These are phyloP conservation scores for Mycena latifolia DNA, from an alignment of 768 basidiomycete genomes.

Conservation along the genomic window DNA sequence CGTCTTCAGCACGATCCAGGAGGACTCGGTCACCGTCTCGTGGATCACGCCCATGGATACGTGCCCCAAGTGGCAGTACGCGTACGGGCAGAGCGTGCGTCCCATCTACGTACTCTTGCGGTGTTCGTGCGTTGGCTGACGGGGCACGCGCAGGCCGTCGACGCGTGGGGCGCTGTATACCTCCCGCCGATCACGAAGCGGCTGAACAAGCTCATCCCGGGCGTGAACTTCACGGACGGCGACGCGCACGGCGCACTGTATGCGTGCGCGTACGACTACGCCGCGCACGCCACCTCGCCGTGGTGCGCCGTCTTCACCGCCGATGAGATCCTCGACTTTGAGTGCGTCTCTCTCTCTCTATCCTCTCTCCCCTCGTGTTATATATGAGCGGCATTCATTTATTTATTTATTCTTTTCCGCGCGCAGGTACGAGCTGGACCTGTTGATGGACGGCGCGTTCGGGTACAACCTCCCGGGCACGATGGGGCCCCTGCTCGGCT, in stretches of 20 bases:
- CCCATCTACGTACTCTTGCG: too few species aligned
- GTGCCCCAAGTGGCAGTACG: conserved; percentile 50
- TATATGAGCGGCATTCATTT: too few species aligned
- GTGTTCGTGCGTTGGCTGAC: neutral
- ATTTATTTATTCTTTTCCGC: neutral
- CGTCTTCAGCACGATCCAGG: conserved; percentile 45
- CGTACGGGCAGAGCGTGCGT: conserved; percentile 45
- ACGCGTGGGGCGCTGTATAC: conserved; percentile 49
- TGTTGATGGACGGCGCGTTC: conserved; percentile 8
- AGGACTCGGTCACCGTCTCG: conserved; percentile 50
- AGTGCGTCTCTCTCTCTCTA: neutral
- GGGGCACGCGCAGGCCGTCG: conserved; percentile 27
- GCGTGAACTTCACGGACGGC: conserved; percentile 6
- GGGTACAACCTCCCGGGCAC: neutral
- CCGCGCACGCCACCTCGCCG: neutral
- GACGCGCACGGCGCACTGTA: conserved; percentile 31
- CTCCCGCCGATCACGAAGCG: conserved; percentile 36
- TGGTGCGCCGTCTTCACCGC: conserved; percentile 41
- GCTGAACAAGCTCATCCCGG: conserved; percentile 41
- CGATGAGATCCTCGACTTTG: conserved; percentile 39
- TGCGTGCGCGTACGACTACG: conserved; percentile 20
- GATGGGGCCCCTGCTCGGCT: conserved; percentile 51
- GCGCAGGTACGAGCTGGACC: conserved; percentile 48
- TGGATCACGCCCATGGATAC: conserved; percentile 58
- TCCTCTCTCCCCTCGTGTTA: too few species aligned